phyloP scores from a whole-genome alignment of 805 yeast species.

The Barnettozyma salicaria region DNA sequence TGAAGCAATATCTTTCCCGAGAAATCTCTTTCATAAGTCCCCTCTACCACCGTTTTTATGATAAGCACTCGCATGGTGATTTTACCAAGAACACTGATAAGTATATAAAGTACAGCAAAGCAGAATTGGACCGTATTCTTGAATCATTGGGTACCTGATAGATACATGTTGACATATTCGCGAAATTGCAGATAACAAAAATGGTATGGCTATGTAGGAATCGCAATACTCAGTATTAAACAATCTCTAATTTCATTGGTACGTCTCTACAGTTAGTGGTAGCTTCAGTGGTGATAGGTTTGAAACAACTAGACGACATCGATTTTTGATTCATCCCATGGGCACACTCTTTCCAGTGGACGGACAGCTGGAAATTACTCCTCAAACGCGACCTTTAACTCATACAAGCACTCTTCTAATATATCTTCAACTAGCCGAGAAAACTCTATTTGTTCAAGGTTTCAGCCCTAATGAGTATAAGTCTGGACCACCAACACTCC shows the following conservation, averaged over 20 bases:
- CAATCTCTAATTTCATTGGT: too few species aligned
- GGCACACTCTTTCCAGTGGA: constrained; percentile 45
- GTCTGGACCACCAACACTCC: constrained; percentile 67
- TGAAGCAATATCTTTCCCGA: constrained; percentile 56
- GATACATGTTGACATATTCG: too few species aligned
- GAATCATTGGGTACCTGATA: constrained; percentile 30
- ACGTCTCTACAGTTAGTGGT: too few species aligned
- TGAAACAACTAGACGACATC: neutral
- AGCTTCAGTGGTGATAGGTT: too few species aligned
- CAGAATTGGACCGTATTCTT: constrained; percentile 36
- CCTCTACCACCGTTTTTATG: constrained; percentile 78
- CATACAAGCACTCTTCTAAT: constrained; percentile 61
- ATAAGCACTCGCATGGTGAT: constrained; percentile 63
- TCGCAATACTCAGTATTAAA: neutral
- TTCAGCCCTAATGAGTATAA: constrained; percentile 59
- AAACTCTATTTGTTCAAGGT: constrained; percentile 75
- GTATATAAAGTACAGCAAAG: constrained; percentile 60
- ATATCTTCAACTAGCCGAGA: constrained; percentile 76
- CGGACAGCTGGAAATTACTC: constrained; percentile 41
- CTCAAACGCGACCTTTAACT: constrained; percentile 42
- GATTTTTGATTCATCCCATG: constrained; percentile 9
- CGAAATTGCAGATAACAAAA: constrained; percentile 12
- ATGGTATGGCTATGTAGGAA: neutral
- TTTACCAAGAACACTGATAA: constrained; percentile 65
- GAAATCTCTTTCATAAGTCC: constrained; percentile 78